Base-by-base conservation (phyloP, 371 early-diverging fungal genomes). In the Circinella umbellata region DNA sequence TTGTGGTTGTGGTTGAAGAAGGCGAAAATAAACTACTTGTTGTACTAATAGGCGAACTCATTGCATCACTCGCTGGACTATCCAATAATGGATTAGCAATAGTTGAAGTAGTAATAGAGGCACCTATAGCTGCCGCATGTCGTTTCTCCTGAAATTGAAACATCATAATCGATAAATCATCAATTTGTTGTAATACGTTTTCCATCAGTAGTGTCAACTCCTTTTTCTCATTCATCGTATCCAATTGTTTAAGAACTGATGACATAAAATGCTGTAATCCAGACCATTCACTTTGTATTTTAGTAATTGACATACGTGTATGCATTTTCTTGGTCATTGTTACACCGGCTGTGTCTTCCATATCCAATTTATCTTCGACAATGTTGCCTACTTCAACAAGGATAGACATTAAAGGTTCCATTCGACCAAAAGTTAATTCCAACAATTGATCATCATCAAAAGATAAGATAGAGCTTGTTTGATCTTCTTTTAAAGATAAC, bases 271-370 rank as follows among this genome's bases (percentile, higher is more conserved):
- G 84, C 35, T 80, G 78, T 48, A 84, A 48, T 48, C 82, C 76
- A 15, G 84, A 81, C 84, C 84, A 84, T 66, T 84, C 84, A 2
- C 77, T 80, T 38, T 84, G 81, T 4, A 84, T 75, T 59, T 80
- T 81, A 17, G 80, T 81, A 27, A 80, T 76, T 15, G 74, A 59
- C 47, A 77, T 70, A 37, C 46, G 68, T 17, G 53, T 66, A 35
- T 18, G 60, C 65, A 53, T 72, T 57, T 64, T 70, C 57, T 65
- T 47, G 36, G 49, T 68, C 57, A 54, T 34, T 34, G 39, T 53
- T 18, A 67, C 18, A 11, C 8, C 27, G 13, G 14, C 8, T 1
- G 9, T 34, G 3, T 74, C 80, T 15, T 79, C 75, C 7, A 73
- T 74, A n/a, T 77, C 76, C 11, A 79, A 61, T 4, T 78, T 68